Percentiles rank a stretch among this genome's conserved stretches.
Conservation (phyloP, 2,329 filamentous ascomycete genomes). For the Zalaria obscura region DNA sequence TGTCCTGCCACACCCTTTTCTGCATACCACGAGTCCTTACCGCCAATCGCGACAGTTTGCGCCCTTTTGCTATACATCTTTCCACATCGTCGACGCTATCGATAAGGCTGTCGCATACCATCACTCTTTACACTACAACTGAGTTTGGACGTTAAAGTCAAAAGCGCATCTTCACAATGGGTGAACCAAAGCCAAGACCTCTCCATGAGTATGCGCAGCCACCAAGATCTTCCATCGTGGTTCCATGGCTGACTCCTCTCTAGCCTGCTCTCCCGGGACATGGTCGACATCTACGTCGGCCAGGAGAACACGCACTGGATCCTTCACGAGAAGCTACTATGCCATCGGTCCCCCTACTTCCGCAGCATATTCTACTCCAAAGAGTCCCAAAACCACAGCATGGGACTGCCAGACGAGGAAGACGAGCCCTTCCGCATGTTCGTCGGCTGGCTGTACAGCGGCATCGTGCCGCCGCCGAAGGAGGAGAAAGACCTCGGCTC, state of each 20-base stretch:
- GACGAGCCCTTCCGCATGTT: constrained; percentile 36
- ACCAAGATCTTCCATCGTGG: background rate
- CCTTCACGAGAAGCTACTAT: constrained; percentile 42
- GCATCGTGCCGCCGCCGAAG: constrained; percentile 29
- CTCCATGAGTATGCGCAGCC: constrained; percentile 25
- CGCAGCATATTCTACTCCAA: constrained; percentile 33
- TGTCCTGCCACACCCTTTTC: too few relatives aligned
- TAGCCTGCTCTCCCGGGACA: constrained; percentile 38
- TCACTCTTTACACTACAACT: too few relatives aligned
- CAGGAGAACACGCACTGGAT: constrained; percentile 39
- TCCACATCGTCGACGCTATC: too few relatives aligned
- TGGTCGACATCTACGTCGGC: constrained; percentile 44
- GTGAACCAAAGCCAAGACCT: constrained; percentile 20
- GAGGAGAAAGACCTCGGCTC: constrained; percentile 35
- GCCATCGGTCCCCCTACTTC: constrained; percentile 40
- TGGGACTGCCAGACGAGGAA: constrained; percentile 38
- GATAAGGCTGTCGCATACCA: too few relatives aligned
- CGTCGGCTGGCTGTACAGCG: constrained; percentile 40
- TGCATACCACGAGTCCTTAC: too few relatives aligned
- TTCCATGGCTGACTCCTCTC: background rate
- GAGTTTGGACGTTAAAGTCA: too few relatives aligned
- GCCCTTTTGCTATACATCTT: too few relatives aligned
- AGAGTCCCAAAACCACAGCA: constrained; percentile 21
- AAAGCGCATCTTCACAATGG: constrained; percentile 6
- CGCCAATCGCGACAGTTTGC: too few relatives aligned